Evolutionary conservation across 140 eudicot species (phyloP), one percentile per base, ranked within the genome.

Genomic region (Cichorium intybus): DNA sequence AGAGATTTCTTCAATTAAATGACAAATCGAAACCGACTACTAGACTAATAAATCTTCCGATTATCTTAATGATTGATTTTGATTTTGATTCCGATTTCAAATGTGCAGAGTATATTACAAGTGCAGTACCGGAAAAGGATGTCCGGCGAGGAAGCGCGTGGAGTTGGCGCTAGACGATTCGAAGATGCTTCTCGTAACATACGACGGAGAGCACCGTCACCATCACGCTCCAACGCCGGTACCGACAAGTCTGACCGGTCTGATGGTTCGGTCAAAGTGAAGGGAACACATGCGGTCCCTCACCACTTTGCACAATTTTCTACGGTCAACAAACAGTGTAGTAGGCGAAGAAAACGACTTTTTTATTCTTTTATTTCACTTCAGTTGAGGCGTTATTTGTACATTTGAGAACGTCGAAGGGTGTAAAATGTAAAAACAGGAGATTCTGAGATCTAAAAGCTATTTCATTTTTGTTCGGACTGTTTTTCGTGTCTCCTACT

Each of bases 61-160:
- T 43, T 3, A 17, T 21, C 21, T 7, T 14, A 7, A 24, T 4
- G 28, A 9, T 11, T 46, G 41, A 62, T n/a, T 0, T 24, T 46
- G 3, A 33, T 34, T 20, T n/a, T 17, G 54, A 47, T 47, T 47
- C 20, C 24, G 23, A 48, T 62, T 62, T 9, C 5, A 4, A 55
- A 5, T 57, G 57, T 45, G 67, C 84, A 79, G 85, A 75, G 89
- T 81, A 21, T 80, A 83, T 31, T 83, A 83, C 50, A 83, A 70
- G 48, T 83, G 89, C 29, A 83, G 79, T 17, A 80, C 81, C 27
- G 78, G 70, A 15, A 59, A 64, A 34, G 83, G 86, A 16, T 83
- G 89, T 37, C 83, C 82, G 23, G 89, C 89, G 48, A 79, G 81
- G 60, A 83, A 83, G 70, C 80, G 82, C 64, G 89, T 83, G 71